Percentiles rank a stretch among this genome's conserved stretches.
Conservation (phyloP, 1,139 yeast species). For the Candida frijolesensis region DNA sequence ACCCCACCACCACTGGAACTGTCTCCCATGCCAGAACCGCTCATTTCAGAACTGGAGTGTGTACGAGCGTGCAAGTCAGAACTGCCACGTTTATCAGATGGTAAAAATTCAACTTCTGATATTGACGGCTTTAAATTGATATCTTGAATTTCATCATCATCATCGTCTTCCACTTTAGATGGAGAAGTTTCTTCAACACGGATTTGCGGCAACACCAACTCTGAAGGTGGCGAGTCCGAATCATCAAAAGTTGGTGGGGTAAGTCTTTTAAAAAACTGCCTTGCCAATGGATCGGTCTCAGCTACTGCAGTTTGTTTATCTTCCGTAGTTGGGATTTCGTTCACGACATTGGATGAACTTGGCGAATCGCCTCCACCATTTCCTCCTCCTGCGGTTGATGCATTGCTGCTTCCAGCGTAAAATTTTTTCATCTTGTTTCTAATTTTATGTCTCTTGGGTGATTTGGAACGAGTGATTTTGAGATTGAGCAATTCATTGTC, state of each 20-base stretch:
- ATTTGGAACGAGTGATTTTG: conserved; percentile 13
- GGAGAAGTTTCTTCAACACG: conserved; percentile 8
- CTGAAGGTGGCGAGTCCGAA: conserved; percentile 5
- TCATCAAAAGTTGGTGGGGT: conserved; percentile 3
- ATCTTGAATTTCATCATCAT: conserved; percentile 3
- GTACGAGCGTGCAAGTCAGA: not conserved
- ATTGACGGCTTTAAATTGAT: conserved; percentile 6
- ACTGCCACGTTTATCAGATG: conserved; percentile 5
- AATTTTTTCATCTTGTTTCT: conserved; percentile 15
- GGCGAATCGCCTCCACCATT: conserved; percentile 11
- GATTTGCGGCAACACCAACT: conserved; percentile 7
- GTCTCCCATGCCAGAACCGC: not conserved
- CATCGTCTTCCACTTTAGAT: not conserved
- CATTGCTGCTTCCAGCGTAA: conserved; percentile 8
- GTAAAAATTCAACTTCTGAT: conserved; percentile 12
- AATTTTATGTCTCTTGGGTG: conserved; percentile 12
- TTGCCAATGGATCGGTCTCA: conserved; percentile 7
- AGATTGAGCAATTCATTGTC: conserved; percentile 13
- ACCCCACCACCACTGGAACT: not conserved
- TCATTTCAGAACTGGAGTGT: not conserved
- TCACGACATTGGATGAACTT: conserved; percentile 10
- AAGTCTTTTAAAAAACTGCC: conserved; percentile 20
- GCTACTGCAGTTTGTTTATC: not conserved
- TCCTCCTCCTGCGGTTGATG: not conserved
- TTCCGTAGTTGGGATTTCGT: conserved; percentile 5